A percentile compares a stretch with the other conserved stretches of the same genome.
These are phyloP conservation scores for Smittium mucronatum DNA, from an alignment of 371 early-diverging fungal genomes.

Conservation along the genomic window DNA sequence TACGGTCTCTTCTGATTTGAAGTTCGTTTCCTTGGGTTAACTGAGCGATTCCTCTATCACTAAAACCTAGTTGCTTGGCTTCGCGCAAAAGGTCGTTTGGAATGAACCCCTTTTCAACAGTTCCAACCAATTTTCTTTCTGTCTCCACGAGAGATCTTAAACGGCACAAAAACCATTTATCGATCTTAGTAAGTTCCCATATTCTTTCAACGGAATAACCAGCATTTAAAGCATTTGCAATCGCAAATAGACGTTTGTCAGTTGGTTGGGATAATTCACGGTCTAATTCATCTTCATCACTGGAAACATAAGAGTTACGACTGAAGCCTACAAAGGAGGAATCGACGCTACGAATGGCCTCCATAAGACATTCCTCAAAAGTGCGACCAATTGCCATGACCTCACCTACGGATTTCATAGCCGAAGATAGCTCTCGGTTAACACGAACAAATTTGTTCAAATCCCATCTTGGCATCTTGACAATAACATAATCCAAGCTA, in stretches of 20 bases:
- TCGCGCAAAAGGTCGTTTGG: slow-evolving; percentile 46
- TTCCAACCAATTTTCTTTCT: slow-evolving; percentile 26
- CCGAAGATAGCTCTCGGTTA: slow-evolving; percentile 66
- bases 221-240: slow-evolving; percentile 70
- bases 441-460: slow-evolving; percentile 87
- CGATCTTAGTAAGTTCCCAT: slow-evolving; percentile 76
- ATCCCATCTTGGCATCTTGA: slow-evolving; percentile 96
- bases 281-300: slow-evolving; percentile 65
- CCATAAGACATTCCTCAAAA: slow-evolving; percentile 91
- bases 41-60: slow-evolving; percentile 49
- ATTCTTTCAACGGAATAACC: slow-evolving; percentile 78
- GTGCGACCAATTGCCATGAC: slow-evolving; percentile 92
- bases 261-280: slow-evolving; percentile 71
- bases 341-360: slow-evolving; percentile 91
- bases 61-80: slow-evolving; percentile 87
- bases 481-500: slow-evolving; percentile 80
- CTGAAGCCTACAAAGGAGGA: slow-evolving; percentile 66
- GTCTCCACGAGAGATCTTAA: slow-evolving; percentile 29
- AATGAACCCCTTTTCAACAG: slow-evolving; percentile 29
- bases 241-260: slow-evolving; percentile 81
- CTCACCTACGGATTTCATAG: slow-evolving; percentile 94
- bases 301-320: slow-evolving; percentile 44
- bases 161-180: slow-evolving; percentile 92
- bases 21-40: slow-evolving; percentile 69
- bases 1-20: slow-evolving; percentile 68